A percentile compares a stretch with the other conserved stretches of the same genome.
These are phyloP conservation scores for Balakata baccata DNA, from an alignment of 345 rosid species.

Conservation along the genomic window DNA sequence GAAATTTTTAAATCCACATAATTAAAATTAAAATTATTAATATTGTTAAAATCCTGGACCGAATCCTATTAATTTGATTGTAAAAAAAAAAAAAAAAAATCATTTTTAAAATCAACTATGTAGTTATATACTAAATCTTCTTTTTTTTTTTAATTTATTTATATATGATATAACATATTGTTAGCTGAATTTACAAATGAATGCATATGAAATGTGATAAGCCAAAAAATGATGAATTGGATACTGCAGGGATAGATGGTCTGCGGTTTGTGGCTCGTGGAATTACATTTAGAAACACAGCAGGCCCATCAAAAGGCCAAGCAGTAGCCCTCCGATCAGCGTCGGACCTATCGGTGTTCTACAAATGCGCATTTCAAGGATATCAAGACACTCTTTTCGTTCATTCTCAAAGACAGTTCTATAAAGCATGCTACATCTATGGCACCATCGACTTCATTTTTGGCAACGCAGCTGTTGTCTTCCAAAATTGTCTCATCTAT, in stretches of 20 bases:
- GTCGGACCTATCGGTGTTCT: conserved; percentile 83
- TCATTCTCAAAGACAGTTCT: conserved; percentile 86
- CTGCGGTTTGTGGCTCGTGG: conserved; percentile 65
- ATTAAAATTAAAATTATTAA: background rate
- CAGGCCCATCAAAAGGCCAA: conserved; percentile 69
- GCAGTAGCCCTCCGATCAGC: conserved; percentile 85
- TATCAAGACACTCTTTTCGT: conserved; percentile 82
- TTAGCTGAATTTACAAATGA: too few relatives aligned
- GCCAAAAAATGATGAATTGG: too few relatives aligned
- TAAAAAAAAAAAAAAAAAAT: too few relatives aligned
- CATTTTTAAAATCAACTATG: too few relatives aligned
- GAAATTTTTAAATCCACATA: background rate
- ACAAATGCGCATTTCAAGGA: conserved; percentile 66
- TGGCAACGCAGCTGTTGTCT: conserved; percentile 82
- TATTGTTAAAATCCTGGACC: too few relatives aligned
- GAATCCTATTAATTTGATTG: too few relatives aligned
- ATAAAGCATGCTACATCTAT: conserved; percentile 61
- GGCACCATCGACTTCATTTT: conserved; percentile 88
- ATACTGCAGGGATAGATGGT: conserved; percentile 59
- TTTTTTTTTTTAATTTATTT: too few relatives aligned
- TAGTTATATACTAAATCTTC: too few relatives aligned
- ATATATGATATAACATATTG: too few relatives aligned
- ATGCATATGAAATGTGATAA: too few relatives aligned
- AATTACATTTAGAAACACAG: conserved; percentile 69
- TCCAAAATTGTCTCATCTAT: conserved; percentile 64